These are phyloP conservation scores for Sporothrix globosa DNA, from an alignment of 2,329 filamentous ascomycete genomes.

Conservation along the genomic window DNA sequence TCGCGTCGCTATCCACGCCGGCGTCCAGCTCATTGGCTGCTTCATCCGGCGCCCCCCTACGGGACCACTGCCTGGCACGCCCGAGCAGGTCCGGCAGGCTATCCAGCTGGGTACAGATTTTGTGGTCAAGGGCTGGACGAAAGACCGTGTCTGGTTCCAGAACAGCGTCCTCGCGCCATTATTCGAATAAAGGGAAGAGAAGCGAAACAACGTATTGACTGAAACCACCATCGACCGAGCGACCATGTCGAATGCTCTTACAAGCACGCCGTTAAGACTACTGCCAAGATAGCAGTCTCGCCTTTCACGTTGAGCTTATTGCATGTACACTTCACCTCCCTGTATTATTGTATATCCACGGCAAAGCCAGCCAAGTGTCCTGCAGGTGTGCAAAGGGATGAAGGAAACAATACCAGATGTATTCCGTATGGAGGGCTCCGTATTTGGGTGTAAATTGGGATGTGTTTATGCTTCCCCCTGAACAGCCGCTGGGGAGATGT, in stretches of 20 bases:
- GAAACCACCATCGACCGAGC: no score
- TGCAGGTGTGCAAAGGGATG: conserved; percentile 1
- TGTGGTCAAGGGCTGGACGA: conserved; percentile 1
- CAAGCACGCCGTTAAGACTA: background rate
- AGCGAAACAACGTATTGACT: background rate
- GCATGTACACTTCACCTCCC: background rate
- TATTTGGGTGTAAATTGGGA: background rate
- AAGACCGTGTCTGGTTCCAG: background rate
- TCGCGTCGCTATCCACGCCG: background rate
- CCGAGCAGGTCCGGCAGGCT: background rate
- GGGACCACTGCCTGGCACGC: background rate
- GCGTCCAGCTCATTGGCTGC: conserved; percentile 5
- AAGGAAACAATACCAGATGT: background rate
- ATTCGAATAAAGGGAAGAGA: background rate
- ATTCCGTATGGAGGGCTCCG: no score
- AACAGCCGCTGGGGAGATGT: background rate
- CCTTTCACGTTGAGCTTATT: no score
- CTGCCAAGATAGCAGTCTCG: no score
- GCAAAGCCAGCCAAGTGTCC: conserved; percentile 7
- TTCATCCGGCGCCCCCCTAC: conserved; percentile 4
- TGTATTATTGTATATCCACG: background rate
- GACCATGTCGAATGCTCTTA: no score
- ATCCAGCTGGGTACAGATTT: conserved; percentile 9
- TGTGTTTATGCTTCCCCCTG: conserved; percentile 16
- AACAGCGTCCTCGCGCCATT: conserved; percentile 2